A percentile compares a stretch with the other conserved stretches of the same genome.
Evolutionary conservation across 2,329 filamentous ascomycete genomes (phyloP).

Genomic region (Colletotrichum gloeosporioides): DNA sequence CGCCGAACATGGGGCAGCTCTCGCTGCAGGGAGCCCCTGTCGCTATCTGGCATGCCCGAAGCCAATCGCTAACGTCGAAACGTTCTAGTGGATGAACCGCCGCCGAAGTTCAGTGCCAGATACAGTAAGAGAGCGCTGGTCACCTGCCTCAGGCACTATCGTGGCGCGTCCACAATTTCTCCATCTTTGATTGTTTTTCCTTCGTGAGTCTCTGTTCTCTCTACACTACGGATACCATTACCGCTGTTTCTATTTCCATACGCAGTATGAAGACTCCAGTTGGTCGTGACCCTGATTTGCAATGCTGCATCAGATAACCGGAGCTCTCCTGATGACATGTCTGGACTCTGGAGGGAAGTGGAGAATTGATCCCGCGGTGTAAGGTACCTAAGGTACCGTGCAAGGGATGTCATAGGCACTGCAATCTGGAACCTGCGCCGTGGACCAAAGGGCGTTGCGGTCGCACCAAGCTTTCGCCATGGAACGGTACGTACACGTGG

Average conservation of each 20-base stretch:
- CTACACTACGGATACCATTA: no score
- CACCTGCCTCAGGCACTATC: neutral
- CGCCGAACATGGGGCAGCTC: neutral
- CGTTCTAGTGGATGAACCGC: constrained; percentile 9
- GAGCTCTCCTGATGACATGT: neutral
- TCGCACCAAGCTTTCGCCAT: constrained; percentile 21
- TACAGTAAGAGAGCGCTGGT: neutral
- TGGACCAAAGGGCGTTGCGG: constrained; percentile 5
- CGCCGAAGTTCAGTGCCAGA: neutral
- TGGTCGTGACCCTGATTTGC: neutral
- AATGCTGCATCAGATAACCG: neutral
- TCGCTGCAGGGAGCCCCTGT: neutral
- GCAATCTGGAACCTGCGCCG: neutral
- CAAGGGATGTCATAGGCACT: neutral
- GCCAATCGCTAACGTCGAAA: constrained; percentile 16
- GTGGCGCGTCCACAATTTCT: neutral
- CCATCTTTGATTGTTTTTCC: neutral
- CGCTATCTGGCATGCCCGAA: neutral
- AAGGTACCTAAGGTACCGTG: neutral
- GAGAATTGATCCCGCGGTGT: neutral
- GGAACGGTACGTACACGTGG: neutral
- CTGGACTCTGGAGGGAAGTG: neutral
- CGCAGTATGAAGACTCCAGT: neutral
- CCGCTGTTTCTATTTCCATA: neutral
- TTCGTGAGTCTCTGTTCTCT: neutral